Base-by-base conservation (phyloP, 2,329 filamentous ascomycete species). In the Talaromyces funiculosus region DNA sequence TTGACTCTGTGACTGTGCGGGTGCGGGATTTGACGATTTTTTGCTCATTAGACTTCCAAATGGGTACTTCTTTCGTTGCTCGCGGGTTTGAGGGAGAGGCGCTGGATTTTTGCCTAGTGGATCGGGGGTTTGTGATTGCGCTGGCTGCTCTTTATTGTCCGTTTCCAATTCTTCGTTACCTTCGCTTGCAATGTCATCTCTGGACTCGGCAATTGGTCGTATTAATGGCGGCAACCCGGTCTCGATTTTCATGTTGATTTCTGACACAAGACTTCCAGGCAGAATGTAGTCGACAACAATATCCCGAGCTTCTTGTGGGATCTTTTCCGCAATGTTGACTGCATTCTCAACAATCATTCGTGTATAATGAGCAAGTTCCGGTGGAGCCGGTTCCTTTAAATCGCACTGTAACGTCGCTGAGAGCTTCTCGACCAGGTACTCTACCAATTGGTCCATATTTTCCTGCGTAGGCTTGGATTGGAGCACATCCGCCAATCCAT, bases 271-370 rank as follows among this genome's bases (percentile, higher is more conserved):
- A 47, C 89, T 84, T 45, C 90, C 90, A 0, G 94, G 93, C 61
- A 88, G 78, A 57, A 92, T 92, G 71, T 96, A 97, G 64, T 88
- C 86, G 63, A 99, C 88, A 45, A 86, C 86, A 16, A 99, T 90
- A 69, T 97, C 94, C 64, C 94, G 86, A 67, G 90, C 94, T 75
- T 99, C 94, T 40, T 96, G 78, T 0, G 94, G 93, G 49, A 97
- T 78, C 72, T 97, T 95, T 61, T 88, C 84, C 0, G 90, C 86
- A 64, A 99, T 92, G 63, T 87, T 88, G 31, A 97, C 84, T 0
- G 92, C 91, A 55, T 97, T 82, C 75, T 97, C 92, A 59, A 97
- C 84, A 72, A 99, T 97, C 86, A 94, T 96, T 59, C 88, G 87
- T 2, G 92, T 89, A 64, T 90, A 92, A 56, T 90, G 92, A 65